Base-by-base conservation (phyloP, 2,329 filamentous ascomycete genomes). In the Fusarium sp. region DNA sequence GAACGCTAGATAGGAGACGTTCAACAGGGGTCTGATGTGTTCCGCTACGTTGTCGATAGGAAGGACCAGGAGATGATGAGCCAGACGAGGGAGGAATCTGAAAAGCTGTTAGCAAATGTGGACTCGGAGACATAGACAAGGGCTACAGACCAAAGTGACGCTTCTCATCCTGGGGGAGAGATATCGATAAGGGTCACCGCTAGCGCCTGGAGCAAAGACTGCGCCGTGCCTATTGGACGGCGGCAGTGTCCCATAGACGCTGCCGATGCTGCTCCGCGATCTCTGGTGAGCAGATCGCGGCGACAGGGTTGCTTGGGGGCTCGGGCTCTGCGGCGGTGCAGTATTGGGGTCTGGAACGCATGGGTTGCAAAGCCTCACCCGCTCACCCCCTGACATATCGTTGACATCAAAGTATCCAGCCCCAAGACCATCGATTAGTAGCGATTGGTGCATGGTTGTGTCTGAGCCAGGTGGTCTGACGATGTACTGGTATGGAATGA, bases 401-500 rank as follows among this genome's bases (percentile, higher is more conserved):
- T 78, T 82, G 74, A 81, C 80, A 68, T 83, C 82, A 46, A 81
- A 75, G 74, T 81, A 81, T 65, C 80, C 74, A 49, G 80, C 72
- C 67, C 75, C 75, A 2, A 84, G 75, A 58, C 79, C 74, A 66
- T 83, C 78, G 66, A 79, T 77, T 71, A 82, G 74, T 14, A 80
- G 58, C 27, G 75, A 74, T 29, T 75, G 75, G 70, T 80, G 73
- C 65, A 80, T 70, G 66, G 78, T 73, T 65, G 80, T 74, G 63
- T 85, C 82, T 36, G 78, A 67, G 61, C 77, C 84, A 1, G 91
- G 91, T 3, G 92, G 91, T 51, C 91, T 90, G 25, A 97, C 93
- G 70, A 98, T 97, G 78, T 93, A 98, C 76, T 96, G 92, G 70
- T 94, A 88, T 1, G 95, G 95, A 68, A 98, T 97, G 4, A 92